Conservation (phyloP, 192 early-diverging fungal species). For the Coemansia sp. region DNA sequence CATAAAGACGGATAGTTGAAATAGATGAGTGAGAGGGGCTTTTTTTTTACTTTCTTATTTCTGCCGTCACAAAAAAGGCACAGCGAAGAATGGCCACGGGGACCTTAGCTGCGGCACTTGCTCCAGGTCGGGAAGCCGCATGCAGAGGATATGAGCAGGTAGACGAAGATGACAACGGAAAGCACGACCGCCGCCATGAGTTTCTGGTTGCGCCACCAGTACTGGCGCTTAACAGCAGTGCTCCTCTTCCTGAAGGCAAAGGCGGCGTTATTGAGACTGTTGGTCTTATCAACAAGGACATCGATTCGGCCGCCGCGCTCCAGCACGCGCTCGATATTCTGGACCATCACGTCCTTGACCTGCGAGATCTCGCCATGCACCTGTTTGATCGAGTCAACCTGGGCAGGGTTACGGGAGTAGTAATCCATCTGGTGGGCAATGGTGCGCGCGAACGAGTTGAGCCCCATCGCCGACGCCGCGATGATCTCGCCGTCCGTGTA, state of each 20-base stretch:
- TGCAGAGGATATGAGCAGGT: constrained; percentile 67
- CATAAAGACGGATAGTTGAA: not conserved
- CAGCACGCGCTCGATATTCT: constrained; percentile 90
- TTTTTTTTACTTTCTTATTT: not conserved
- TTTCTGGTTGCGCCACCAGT: constrained; percentile 97
- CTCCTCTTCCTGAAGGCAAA: constrained; percentile 89
- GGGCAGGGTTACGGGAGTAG: constrained; percentile 64
- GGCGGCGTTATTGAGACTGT: constrained; percentile 81
- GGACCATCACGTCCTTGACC: constrained; percentile 92
- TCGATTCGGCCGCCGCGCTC: constrained; percentile 88
- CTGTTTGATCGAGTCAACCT: constrained; percentile 74
- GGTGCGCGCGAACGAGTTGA: constrained; percentile 79
- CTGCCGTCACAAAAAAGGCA: not conserved
- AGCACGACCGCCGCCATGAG: constrained; percentile 69
- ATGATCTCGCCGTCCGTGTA: constrained; percentile 60
- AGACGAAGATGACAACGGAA: constrained; percentile 67
- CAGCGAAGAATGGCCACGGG: not conserved
- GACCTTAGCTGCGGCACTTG: constrained; percentile 45
- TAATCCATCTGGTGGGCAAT: constrained; percentile 87
- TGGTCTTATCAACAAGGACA: constrained; percentile 88
- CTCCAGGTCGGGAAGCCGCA: constrained; percentile 80
- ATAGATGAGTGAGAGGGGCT: not conserved
- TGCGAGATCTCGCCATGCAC: constrained; percentile 91
- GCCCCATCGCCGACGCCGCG: constrained; percentile 67
- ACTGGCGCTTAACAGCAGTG: constrained; percentile 76